phyloP scores from a whole-genome alignment of 768 basidiomycete species.

The Suillus plorans region DNA sequence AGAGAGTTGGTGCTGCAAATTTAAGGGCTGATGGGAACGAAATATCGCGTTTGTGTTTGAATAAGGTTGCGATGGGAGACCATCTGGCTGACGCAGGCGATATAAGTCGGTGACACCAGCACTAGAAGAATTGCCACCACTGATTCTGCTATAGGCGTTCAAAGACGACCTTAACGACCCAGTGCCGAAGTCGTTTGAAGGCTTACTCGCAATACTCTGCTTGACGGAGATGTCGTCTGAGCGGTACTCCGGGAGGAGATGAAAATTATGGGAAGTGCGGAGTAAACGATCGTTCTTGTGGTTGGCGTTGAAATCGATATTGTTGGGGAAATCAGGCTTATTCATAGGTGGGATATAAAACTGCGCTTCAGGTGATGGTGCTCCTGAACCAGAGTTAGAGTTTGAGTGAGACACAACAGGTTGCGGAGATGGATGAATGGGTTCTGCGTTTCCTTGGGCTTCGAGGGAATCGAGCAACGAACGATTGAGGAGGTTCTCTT shows the following conservation, averaged over 20 bases:
- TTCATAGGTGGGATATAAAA: constrained; percentile 50
- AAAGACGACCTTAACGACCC: constrained; percentile 37
- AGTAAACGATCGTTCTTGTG: constrained; percentile 32
- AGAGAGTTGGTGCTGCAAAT: constrained; percentile 33
- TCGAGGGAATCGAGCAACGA: constrained; percentile 80
- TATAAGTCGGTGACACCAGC: constrained; percentile 29
- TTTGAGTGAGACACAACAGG: constrained; percentile 45
- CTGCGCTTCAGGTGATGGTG: constrained; percentile 50
- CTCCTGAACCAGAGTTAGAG: constrained; percentile 53
- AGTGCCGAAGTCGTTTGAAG: constrained; percentile 33
- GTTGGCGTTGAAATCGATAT: constrained; percentile 35
- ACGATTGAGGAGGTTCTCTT: constrained; percentile 83
- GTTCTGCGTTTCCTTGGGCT: constrained; percentile 81
- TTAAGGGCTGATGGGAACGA: constrained; percentile 22
- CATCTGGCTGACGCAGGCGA: constrained; percentile 36
- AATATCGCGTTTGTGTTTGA: constrained; percentile 23
- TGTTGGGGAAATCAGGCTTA: constrained; percentile 51
- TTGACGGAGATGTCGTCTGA: constrained; percentile 34
- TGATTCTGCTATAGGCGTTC: constrained; percentile 30
- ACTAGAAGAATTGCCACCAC: constrained; percentile 21
- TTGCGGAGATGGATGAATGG: constrained; percentile 39
- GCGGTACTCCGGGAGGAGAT: constrained; percentile 33
- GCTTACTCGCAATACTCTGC: constrained; percentile 26
- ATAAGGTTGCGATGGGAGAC: constrained; percentile 30
- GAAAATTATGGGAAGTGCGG: constrained; percentile 27